These are phyloP conservation scores for Blepharisma undulans DNA, from an alignment of 169 alveolate genomes.

Conservation along the genomic window DNA sequence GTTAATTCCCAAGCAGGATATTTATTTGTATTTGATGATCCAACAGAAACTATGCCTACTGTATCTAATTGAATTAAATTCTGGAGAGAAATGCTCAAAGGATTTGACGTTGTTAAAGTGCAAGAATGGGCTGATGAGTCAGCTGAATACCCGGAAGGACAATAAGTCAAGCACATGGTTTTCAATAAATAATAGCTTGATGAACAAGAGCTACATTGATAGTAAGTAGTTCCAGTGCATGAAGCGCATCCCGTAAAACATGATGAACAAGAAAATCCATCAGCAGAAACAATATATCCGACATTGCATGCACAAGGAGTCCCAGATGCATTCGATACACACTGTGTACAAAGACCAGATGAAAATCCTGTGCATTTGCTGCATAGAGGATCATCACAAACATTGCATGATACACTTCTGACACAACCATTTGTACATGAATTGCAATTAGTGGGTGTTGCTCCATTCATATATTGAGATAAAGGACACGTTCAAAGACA, in stretches of 20 bases:
- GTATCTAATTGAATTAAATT: background rate
- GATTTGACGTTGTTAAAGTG: background rate
- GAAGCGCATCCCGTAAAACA: background rate
- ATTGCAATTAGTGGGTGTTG: background rate
- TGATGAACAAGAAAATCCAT: background rate
- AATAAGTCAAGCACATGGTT: background rate
- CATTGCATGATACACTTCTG: background rate
- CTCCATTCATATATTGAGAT: background rate
- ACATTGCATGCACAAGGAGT: background rate
- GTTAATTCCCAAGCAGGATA: constrained; percentile 16
- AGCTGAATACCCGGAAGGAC: constrained; percentile 25
- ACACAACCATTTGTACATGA: background rate
- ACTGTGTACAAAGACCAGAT: background rate
- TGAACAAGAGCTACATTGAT: background rate
- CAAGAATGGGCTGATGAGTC: background rate
- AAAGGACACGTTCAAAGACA: background rate
- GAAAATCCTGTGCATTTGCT: background rate
- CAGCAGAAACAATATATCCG: background rate
- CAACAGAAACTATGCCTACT: background rate
- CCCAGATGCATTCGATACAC: background rate
- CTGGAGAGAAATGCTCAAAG: background rate
- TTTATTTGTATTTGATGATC: background rate
- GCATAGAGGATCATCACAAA: background rate
- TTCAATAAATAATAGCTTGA: background rate
- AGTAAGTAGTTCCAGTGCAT: background rate